Evolutionary conservation across 441 rosid species (phyloP), one percentile per base, ranked within the genome.

Genomic region (Manihot esculenta): DNA sequence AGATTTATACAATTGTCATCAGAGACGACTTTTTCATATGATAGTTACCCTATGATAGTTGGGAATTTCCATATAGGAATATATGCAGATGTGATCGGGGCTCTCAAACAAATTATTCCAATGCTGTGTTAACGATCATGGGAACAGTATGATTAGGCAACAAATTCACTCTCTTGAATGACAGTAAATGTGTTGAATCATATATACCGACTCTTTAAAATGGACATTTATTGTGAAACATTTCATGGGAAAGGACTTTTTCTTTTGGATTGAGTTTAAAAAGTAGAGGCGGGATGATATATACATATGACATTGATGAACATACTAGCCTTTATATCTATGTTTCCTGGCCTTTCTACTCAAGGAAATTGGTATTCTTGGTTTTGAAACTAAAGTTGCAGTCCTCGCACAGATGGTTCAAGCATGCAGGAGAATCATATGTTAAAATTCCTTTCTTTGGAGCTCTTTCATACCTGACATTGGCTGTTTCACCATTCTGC

Each of bases 401-500:
- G 13, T 10, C 18, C 50, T 71, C 69, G 15, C 10, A 18, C 92
- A 96, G 99, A 89, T 86, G 93, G 90, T 93, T 91, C 77, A 86
- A 78, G 71, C 84, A 66, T 72, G 79, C 93, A 70, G 92, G 86
- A 61, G 94, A 90, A 70, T 93, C 92, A 62, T 91, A 76, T 57
- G 63, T 93, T 64, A 87, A 93, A 86, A 73, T 96, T 21, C 99
- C 99, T 18, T 68, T 90, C 72, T 75, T 93, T 80, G 97, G 97
- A 69, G 91, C 95, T 45, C 80, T 96, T 75, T 96, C 98, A 12
- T 76, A 91, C 82, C 86, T 96, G 73, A 91, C 99, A 12, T 77
- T 96, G 81, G 94, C 96, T 66, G 90, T 88, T 74, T 82, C 91
- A 68, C 99, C 99, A 66, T 90, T 96, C 84, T 96, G 99, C 88